Base-by-base conservation (phyloP, 257 asterid species). In the Nicotiana noctiflora region DNA sequence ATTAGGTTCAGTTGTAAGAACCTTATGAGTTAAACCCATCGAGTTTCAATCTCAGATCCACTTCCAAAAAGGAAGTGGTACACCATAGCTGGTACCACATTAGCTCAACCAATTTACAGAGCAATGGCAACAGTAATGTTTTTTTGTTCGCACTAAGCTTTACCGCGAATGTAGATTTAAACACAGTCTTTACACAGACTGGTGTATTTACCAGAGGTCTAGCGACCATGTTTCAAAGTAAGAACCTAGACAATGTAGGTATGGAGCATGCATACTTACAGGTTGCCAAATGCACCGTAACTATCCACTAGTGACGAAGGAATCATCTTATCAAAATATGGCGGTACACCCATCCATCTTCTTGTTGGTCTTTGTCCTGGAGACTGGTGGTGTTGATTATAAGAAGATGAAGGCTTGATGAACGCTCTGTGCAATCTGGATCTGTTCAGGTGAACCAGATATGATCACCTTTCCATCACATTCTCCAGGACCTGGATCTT, bases 381-480 rank as follows among this genome's bases (percentile, higher is more conserved):
- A 46, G 32, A 10, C 83, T 29, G 66, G 27, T 40, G 68, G 46
- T 17, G 55, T 12, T 55, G 65, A 14, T 81, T 57, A 78, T 66
- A 82, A 23, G 15, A 82, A 80, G 78, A 90, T 64, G 83, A 90
- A 90, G 21, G 93, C 92, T 49, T 88, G 90, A 80, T 88, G 87
- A 70, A 90, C 82, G 85, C 87, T 87, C 81, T 90, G 85, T 25
- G 92, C 93, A 8, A 88, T 81, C 78, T 49, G 84, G 60, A 90
- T 86, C 52, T 82, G 81, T 34, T 86, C 90, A 18, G 63, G 88
- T 25, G 90, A 81, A 81, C 93, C 93, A 6, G 86, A 74, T 57
- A 90, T 87, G 25, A 83, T 83, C 82, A 88, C 92, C 79, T 86
- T 90, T 53, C 93, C 90, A 21, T 80, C 84, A 56, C 80, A 21